phyloP scores from a whole-genome alignment of 371 early-diverging fungal species.

The Fennellomyces sp. region DNA sequence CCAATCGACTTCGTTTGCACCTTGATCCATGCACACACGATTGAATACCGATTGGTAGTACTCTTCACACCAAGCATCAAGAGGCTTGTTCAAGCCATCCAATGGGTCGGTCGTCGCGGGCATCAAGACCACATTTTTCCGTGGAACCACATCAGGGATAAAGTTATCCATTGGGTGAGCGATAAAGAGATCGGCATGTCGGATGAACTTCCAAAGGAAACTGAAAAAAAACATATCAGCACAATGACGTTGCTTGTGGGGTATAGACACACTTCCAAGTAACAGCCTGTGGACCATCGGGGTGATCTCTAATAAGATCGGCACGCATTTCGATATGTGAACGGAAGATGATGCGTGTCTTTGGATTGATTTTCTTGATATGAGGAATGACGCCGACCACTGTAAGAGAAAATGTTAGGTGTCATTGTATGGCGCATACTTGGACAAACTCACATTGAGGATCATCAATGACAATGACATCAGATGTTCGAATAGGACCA shows the following conservation, averaged over 20 bases:
- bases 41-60: slow-evolving; percentile 83
- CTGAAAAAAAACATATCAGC: slow-evolving; percentile 16
- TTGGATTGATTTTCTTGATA: slow-evolving; percentile 72
- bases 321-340: slow-evolving; percentile 86
- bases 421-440: neutral
- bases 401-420: slow-evolving; percentile 19
- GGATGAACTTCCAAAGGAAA: slow-evolving; percentile 77
- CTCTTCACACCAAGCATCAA: slow-evolving; percentile 45
- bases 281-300: slow-evolving; percentile 60
- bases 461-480: slow-evolving; percentile 89
- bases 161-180: slow-evolving; percentile 80
- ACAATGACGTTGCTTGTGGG: neutral
- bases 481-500: slow-evolving; percentile 68
- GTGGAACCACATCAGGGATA: slow-evolving; percentile 72
- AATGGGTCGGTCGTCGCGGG: slow-evolving; percentile 81
- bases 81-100: slow-evolving; percentile 76
- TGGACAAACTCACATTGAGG: slow-evolving; percentile 65
- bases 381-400: slow-evolving; percentile 77
- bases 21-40: slow-evolving; percentile 74
- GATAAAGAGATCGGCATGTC: slow-evolving; percentile 76
- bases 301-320: slow-evolving; percentile 64
- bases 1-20: slow-evolving; percentile 62
- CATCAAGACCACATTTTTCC: slow-evolving; percentile 64
- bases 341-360: slow-evolving; percentile 77
- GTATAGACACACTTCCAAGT: slow-evolving; percentile 66